Base-by-base conservation (phyloP, 228 moss, liverwort and hornwort species). In the Sphagnum magellanicum region DNA sequence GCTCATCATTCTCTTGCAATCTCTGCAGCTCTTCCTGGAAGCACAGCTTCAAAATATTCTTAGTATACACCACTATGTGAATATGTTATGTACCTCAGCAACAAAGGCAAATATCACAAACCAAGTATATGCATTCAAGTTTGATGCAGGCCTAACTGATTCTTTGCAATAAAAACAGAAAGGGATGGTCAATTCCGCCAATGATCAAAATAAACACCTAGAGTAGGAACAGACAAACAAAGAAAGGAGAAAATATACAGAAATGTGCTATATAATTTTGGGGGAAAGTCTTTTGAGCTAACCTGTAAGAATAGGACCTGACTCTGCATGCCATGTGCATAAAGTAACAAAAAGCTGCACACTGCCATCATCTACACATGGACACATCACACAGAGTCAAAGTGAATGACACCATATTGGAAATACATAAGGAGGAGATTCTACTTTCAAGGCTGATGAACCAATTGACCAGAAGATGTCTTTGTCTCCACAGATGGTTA, bases 301-400 rank as follows among this genome's bases (percentile, higher is more conserved):
- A 83, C 83, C 83, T 74, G 68, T 65, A 83, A 67, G 60, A 70
- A 52, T 53, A 69, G 69, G 49, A 83, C 76, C 66, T 79, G 74
- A 14, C 76, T 66, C 14, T 74, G 76, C 62, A 79, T 70, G 16
- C 72, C 67, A 15, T 74, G 69, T 32, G 71, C 69, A 70, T 83
- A 83, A 0, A 67, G 16, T 50, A 74, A 16, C 47, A 74, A 69
- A 49, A 77, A 60, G 68, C 61, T 59, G 67, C 66, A 72, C 53
- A 77, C 63, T 16, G 71, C 51, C 15, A 77, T 59, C 55, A 79
- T 63, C 83, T 83, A 76, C 77, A 70, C 16, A 32, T 32, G 32
- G 32, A 32, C 32, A 32, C 32, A 32, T 68, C 64, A 58, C 6
- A 76, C n/a, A 48, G 49, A 15, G 53, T 59, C 60, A 50, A 53